Evolutionary conservation across 345 rosid genomes (phyloP).

Genomic region (Syzygium grande): DNA sequence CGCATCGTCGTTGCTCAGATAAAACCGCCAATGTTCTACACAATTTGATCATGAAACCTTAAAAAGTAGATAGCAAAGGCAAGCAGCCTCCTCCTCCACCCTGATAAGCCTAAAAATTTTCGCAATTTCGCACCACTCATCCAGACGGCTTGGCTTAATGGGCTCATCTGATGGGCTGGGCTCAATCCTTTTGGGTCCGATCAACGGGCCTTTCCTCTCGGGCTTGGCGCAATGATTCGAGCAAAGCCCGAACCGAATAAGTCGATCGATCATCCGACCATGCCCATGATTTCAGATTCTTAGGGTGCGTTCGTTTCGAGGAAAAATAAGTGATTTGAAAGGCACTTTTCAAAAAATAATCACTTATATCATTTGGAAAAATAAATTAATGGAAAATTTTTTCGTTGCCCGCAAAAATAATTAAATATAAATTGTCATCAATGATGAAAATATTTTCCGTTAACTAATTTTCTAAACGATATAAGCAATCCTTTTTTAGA

Average conservation of each 20-base stretch:
- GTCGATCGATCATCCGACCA: background rate
- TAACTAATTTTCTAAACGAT: no score
- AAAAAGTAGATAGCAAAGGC: background rate
- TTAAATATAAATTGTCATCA: no score
- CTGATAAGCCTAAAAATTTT: background rate
- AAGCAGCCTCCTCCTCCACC: background rate
- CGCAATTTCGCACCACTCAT: background rate
- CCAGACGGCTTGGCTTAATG: background rate
- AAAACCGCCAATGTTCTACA: background rate
- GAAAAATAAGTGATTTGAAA: no score
- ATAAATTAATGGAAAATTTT: no score
- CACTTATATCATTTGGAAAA: no score
- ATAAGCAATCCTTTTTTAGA: no score
- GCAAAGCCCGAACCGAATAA: background rate
- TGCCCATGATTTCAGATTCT: background rate
- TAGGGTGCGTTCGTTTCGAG: no score
- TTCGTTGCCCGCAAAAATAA: no score
- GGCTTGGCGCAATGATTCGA: background rate
- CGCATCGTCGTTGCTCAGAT: background rate
- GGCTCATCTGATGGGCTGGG: background rate
- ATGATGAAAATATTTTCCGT: no score
- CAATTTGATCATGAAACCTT: background rate
- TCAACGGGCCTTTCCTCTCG: background rate
- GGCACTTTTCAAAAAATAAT: no score
- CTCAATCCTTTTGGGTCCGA: background rate